Evolutionary conservation across 768 basidiomycete genomes (phyloP).

Genomic region (Tylopilus sp.): DNA sequence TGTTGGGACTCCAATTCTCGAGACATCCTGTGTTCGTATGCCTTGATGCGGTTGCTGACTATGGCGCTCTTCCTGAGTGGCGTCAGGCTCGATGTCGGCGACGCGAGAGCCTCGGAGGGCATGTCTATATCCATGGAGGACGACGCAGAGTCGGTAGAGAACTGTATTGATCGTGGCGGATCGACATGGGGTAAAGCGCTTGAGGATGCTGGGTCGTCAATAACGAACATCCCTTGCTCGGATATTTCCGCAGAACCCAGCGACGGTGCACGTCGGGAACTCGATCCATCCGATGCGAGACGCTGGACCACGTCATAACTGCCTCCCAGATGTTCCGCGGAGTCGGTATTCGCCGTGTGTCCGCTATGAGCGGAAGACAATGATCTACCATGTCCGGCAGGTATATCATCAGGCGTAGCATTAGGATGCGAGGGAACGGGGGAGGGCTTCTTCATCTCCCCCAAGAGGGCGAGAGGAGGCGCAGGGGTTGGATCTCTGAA

Average conservation of each 20-base stretch:
- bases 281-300: conserved; percentile 29
- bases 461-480: conserved; percentile 59
- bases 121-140: conserved; percentile 2
- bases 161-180: conserved; percentile 14
- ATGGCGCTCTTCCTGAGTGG: conserved; percentile 12
- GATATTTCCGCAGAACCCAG: conserved; percentile 23
- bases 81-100: not conserved
- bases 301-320: conserved; percentile 71
- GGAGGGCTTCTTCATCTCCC: conserved; percentile 36
- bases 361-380: conserved; percentile 50
- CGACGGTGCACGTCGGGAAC: conserved; percentile 22
- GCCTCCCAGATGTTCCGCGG: conserved; percentile 61
- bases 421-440: conserved; percentile 13
- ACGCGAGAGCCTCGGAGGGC: not conserved
- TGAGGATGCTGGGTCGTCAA: conserved; percentile 4
- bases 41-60: conserved; percentile 53
- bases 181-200: conserved; percentile 8
- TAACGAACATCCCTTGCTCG: conserved; percentile 15
- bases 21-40: conserved; percentile 59
- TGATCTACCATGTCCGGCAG: conserved; percentile 30
- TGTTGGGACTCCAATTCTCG: conserved; percentile 44
- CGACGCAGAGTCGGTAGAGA: not conserved
- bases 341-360: conserved; percentile 65
- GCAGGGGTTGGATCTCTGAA: conserved; percentile 81
- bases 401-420: conserved; percentile 10